These are phyloP conservation scores for Tremella mesenterica DNA, from an alignment of 768 basidiomycete species.

Conservation along the genomic window DNA sequence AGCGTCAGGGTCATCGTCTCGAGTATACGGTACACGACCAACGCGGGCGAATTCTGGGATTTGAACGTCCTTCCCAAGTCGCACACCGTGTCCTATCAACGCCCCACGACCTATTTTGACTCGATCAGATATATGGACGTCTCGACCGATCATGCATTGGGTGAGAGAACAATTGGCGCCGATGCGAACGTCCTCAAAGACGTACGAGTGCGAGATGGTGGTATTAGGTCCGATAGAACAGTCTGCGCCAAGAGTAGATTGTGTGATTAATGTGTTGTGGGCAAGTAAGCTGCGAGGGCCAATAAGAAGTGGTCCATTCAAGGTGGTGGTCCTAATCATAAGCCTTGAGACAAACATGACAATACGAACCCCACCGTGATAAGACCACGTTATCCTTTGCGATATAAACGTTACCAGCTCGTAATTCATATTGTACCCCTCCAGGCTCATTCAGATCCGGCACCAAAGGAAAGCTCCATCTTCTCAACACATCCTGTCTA, in stretches of 20 bases:
- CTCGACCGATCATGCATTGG: conserved; percentile 70
- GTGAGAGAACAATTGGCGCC: conserved; percentile 52
- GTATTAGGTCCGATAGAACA: conserved; percentile 66
- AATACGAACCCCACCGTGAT: conserved; percentile 63
- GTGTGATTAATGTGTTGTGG: conserved; percentile 58
- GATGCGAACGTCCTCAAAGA: conserved; percentile 64
- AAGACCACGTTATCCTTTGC: conserved; percentile 69
- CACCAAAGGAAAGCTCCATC: conserved; percentile 92
- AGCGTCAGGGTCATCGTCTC: conserved; percentile 41
- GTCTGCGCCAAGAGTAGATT: conserved; percentile 69
- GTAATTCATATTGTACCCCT: conserved; percentile 70
- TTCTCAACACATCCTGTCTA: conserved; percentile 72
- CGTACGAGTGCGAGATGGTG: conserved; percentile 64
- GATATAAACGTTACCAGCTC: conserved; percentile 80
- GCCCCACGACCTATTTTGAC: conserved; percentile 64
- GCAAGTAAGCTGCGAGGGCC: conserved; percentile 65
- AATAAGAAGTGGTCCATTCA: conserved; percentile 51
- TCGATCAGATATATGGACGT: conserved; percentile 62
- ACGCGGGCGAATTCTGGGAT: conserved; percentile 65
- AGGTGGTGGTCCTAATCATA: conserved; percentile 52
- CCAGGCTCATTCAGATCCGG: conserved; percentile 88
- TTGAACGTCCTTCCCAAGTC: conserved; percentile 62
- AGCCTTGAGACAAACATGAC: no score
- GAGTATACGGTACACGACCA: conserved; percentile 49
- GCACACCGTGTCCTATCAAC: conserved; percentile 71